Percentiles rank a stretch among this genome's conserved stretches.
These are phyloP conservation scores for Trichoderma pleuroti DNA, from an alignment of 2,329 filamentous ascomycete genomes.

Conservation along the genomic window DNA sequence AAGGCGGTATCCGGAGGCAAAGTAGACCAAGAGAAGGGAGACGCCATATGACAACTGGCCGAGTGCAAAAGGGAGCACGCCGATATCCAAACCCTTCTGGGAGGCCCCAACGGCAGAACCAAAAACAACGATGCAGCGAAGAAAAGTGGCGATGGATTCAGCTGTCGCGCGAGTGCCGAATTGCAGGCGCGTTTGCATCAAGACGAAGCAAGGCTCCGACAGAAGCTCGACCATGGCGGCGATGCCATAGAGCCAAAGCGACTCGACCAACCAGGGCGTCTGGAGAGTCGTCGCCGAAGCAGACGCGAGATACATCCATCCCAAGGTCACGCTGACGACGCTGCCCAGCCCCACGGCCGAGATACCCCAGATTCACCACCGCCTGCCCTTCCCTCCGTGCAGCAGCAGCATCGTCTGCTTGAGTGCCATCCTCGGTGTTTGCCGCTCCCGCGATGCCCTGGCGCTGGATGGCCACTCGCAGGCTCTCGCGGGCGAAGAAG, in stretches of 20 bases:
- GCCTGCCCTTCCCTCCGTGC: constrained; percentile 57
- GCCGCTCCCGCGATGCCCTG: constrained; percentile 41
- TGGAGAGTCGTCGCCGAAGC: constrained; percentile 45
- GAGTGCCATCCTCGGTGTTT: constrained; percentile 14
- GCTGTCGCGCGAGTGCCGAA: constrained; percentile 78
- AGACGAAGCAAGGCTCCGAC: constrained; percentile 84
- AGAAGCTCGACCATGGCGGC: constrained; percentile 69
- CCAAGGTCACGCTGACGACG: constrained; percentile 60
- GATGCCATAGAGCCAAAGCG: constrained; percentile 53
- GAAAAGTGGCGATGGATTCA: constrained; percentile 76
- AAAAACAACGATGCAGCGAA: constrained; percentile 74
- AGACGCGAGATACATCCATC: constrained; percentile 62
- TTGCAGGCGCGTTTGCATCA: constrained; percentile 75
- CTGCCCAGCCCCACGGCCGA: constrained; percentile 69
- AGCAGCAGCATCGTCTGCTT: constrained; percentile 17
- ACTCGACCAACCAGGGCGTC: constrained; percentile 60
- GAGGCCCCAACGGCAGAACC: constrained; percentile 63
- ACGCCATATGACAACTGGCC: constrained; percentile 77
- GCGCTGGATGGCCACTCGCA: constrained; percentile 87
- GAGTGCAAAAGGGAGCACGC: constrained; percentile 82
- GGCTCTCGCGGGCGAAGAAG: constrained; percentile 87
- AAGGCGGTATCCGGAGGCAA: constrained; percentile 55
- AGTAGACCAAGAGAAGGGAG: constrained; percentile 67
- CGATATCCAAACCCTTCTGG: constrained; percentile 49
- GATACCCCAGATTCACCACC: constrained; percentile 82